Evolutionary conservation across 768 basidiomycete genomes (phyloP), one percentile per base, ranked within the genome.

Genomic region (Amanita phalloides): DNA sequence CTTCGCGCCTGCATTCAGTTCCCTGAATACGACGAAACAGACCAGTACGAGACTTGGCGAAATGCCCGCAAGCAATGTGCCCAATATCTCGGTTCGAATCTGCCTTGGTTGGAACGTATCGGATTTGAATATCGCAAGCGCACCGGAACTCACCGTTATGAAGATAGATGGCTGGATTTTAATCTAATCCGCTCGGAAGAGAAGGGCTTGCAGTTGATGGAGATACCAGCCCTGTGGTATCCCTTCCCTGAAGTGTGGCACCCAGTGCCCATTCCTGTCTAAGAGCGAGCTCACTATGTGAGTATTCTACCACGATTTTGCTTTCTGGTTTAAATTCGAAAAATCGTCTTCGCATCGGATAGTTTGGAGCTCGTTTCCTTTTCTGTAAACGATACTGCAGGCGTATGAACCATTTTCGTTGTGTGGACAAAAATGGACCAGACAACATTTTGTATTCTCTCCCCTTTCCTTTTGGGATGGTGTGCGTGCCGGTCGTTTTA

Each of bases 121-220:
- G 71, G 71, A 14, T 67, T 74, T 43, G 69, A 72, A 59, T 74
- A 72, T 54, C 61, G 71, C 44, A 68, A 66, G 50, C 61, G 67
- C 28, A 66, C 67, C 2, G 70, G 70, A 11, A 66, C 65, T 6
- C 68, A 70, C 54, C 57, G 68, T 37, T 70, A 66, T 48, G 70
- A 74, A 51, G 72, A 74, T 53, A 60, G 64, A 17, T 74, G 71
- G 71, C 51, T 72, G 44, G 71, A 72, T 55, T 72, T 63, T 52
- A 64, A 64, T 41, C 57, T 73, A 20, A 61, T 62, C 26, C 60
- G 69, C 28, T 53, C 53, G 8, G 53, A 52, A n/a, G 51, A 37
- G 33, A 38, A 50, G 3, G 55, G 49, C 28, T 51, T 66, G 26
- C 53, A 44, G 43, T 48, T 73, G n/a, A 45, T 50, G 14, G 67